phyloP scores from a whole-genome alignment of 768 basidiomycete species.

The Tylopilus rubrobrunneus region DNA sequence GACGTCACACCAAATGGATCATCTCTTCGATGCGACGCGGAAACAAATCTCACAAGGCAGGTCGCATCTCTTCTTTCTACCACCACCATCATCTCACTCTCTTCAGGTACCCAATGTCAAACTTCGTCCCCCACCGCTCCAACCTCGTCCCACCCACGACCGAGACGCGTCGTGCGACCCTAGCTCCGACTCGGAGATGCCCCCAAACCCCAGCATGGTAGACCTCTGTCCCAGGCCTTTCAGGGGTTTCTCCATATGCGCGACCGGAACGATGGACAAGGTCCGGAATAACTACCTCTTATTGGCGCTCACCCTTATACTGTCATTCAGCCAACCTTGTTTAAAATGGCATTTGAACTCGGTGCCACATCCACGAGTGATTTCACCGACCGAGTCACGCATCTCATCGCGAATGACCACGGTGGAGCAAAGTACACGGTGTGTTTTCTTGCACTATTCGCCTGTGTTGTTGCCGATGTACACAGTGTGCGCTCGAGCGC shows the following conservation, averaged over 20 bases:
- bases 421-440: constrained; percentile 85
- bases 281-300: constrained; percentile 36
- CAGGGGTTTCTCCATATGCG: constrained; percentile 60
- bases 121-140: constrained; percentile 58
- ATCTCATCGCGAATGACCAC: constrained; percentile 77
- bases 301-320: constrained; percentile 4
- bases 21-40: constrained; percentile 41
- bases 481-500: constrained; percentile 76
- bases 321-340: constrained; percentile 53
- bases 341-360: constrained; percentile 75
- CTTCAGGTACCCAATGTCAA: constrained; percentile 78
- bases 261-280: constrained; percentile 79
- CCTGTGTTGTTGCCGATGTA: neutral
- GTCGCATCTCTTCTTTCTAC: neutral
- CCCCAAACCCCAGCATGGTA: constrained; percentile 40
- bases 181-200: constrained; percentile 49
- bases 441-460: constrained; percentile 15
- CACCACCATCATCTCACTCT: neutral
- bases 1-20: neutral
- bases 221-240: constrained; percentile 67
- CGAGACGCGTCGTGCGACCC: constrained; percentile 32
- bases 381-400: constrained; percentile 84
- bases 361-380: constrained; percentile 68
- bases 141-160: constrained; percentile 18
- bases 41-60: constrained; percentile 67